phyloP scores from a whole-genome alignment of 352 stramenopile species.

The Phytophthora pluvialis region DNA sequence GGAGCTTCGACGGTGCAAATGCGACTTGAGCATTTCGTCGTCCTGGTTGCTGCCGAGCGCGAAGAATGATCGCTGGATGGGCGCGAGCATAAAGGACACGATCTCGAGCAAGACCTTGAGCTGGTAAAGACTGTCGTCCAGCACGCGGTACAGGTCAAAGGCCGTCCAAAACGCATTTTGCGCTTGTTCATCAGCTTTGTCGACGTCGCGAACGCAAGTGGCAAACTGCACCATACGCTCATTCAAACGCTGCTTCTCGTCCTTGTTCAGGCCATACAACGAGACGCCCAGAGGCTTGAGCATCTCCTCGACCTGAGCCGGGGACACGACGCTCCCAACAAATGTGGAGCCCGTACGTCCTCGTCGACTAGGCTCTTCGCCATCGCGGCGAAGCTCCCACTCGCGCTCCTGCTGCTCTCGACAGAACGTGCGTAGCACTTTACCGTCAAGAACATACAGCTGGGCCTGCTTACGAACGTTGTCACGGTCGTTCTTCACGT shows the following conservation, averaged over 20 bases:
- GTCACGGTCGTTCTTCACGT: constrained; percentile 80
- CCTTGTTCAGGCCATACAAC: constrained; percentile 67
- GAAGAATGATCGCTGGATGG: constrained; percentile 75
- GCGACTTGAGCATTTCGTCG: constrained; percentile 63
- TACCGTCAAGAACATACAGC: constrained; percentile 71
- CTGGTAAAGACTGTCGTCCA: constrained; percentile 78
- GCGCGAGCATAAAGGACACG: constrained; percentile 68
- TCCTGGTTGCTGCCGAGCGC: constrained; percentile 70
- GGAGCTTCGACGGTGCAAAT: constrained; percentile 42
- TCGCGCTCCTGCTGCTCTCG: constrained; percentile 63
- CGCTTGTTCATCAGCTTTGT: constrained; percentile 58
- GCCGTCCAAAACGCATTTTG: constrained; percentile 66
- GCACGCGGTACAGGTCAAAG: constrained; percentile 71
- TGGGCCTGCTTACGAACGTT: constrained; percentile 71
- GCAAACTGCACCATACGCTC: constrained; percentile 61
- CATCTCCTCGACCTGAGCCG: constrained; percentile 57
- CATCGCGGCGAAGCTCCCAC: constrained; percentile 22
- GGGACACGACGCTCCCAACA: constrained; percentile 36
- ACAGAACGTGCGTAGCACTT: constrained; percentile 60
- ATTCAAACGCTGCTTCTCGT: constrained; percentile 62
- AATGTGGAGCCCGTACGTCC: constrained; percentile 29
- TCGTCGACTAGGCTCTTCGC: constrained; percentile 28
- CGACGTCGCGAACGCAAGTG: constrained; percentile 46
- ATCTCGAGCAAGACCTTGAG: constrained; percentile 80
- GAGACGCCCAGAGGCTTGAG: constrained; percentile 64